Percentiles rank a stretch among this genome's conserved stretches.
phyloP scores from a whole-genome alignment of 2,329 filamentous ascomycete species.

The Aspergillus quadricinctus region DNA sequence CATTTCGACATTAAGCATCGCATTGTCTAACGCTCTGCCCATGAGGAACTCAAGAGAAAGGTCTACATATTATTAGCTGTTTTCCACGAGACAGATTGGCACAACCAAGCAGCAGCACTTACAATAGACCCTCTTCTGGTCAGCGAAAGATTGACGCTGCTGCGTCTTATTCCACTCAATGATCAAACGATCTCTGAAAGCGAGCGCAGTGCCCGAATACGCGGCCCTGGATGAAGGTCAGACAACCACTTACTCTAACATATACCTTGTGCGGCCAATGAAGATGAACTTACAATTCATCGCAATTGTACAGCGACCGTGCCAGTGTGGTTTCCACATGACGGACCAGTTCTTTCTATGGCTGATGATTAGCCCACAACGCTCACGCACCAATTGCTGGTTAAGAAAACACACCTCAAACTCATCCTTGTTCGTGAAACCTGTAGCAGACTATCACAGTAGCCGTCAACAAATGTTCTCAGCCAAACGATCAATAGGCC shows the following conservation, averaged over 20 bases:
- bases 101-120: slow-evolving; percentile 20
- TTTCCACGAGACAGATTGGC: background rate
- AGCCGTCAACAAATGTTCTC: background rate
- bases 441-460: slow-evolving; percentile 52
- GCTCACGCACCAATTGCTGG: background rate
- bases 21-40: slow-evolving; percentile 94
- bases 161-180: slow-evolving; percentile 98
- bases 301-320: slow-evolving; percentile 95
- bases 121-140: slow-evolving; percentile 93
- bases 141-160: slow-evolving; percentile 85
- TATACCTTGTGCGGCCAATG: background rate
- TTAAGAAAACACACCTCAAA: slow-evolving; percentile 53
- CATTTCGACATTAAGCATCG: slow-evolving; percentile 90
- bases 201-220: slow-evolving; percentile 84
- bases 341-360: slow-evolving; percentile 74
- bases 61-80: slow-evolving; percentile 44
- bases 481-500: background rate
- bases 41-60: slow-evolving; percentile 96
- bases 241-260: background rate
- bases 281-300: slow-evolving; percentile 59
- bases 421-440: slow-evolving; percentile 74
- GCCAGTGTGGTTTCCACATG: slow-evolving; percentile 97
- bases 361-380: slow-evolving; percentile 4
- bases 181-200: slow-evolving; percentile 87
- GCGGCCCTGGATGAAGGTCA: slow-evolving; percentile 56